Percentiles rank a stretch among this genome's conserved stretches.
These are phyloP conservation scores for Nidula niveotomentosa DNA, from an alignment of 1,284 basidiomycete genomes.

Conservation along the genomic window DNA sequence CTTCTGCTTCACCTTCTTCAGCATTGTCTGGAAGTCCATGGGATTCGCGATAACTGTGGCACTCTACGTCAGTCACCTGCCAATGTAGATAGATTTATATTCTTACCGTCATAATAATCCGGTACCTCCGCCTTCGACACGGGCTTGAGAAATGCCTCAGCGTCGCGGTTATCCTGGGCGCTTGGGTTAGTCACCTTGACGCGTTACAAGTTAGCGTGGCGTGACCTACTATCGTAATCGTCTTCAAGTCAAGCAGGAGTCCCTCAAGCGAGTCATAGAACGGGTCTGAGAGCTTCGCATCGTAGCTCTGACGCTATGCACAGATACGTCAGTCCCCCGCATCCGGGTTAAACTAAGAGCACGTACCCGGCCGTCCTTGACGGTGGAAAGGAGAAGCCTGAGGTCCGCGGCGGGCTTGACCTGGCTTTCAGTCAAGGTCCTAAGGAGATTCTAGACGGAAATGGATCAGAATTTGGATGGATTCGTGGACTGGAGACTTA, in stretches of 20 bases:
- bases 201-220: constrained; percentile 11
- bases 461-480: constrained; percentile 16
- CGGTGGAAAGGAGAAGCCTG: constrained; percentile 66
- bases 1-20: constrained; percentile 89
- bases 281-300: constrained; percentile 78
- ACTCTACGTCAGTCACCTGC: constrained; percentile 1
- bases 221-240: constrained; percentile 68
- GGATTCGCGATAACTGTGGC: constrained; percentile 81
- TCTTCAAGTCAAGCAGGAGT: constrained; percentile 80
- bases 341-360: constrained; percentile 8
- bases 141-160: constrained; percentile 86
- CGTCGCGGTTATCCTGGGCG: constrained; percentile 79
- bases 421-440: constrained; percentile 71
- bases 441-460: constrained; percentile 61
- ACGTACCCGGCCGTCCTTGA: constrained; percentile 77
- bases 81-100: not conserved
- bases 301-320: constrained; percentile 54
- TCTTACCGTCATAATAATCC: constrained; percentile 85
- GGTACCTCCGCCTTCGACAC: constrained; percentile 86
- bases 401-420: constrained; percentile 66
- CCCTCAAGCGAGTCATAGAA: constrained; percentile 93
- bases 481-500: constrained; percentile 25
- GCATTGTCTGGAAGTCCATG: constrained; percentile 95
- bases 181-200: constrained; percentile 18
- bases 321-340: constrained; percentile 9